Percentiles rank a stretch among this genome's conserved stretches.
phyloP scores from a whole-genome alignment of 176 grass and related monocot genomes.

The Oryza longistaminata region DNA sequence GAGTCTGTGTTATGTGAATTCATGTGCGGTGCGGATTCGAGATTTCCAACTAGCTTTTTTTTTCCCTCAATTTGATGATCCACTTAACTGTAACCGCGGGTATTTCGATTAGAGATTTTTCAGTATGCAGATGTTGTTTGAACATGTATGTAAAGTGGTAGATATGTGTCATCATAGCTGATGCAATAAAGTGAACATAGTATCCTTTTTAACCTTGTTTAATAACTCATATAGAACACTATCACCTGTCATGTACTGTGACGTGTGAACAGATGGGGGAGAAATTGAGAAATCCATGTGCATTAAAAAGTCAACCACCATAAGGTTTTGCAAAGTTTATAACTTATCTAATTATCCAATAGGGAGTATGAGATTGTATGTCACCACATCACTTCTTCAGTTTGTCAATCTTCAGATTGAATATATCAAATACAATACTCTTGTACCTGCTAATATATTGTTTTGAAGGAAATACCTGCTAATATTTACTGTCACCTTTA shows the following conservation, averaged over 20 bases:
- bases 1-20: not conserved
- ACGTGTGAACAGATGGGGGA: not conserved
- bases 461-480: not conserved
- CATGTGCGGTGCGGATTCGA: not conserved
- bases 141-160: not conserved
- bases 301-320: not conserved
- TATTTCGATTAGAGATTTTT: not conserved
- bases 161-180: not conserved
- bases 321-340: not conserved
- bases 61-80: not conserved
- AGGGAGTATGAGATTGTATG: not conserved
- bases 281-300: not conserved
- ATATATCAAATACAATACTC: not conserved
- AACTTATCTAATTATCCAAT: not conserved
- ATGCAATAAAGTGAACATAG: not conserved
- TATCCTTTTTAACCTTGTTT: not conserved
- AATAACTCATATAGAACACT: not conserved
- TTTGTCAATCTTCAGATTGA: not conserved
- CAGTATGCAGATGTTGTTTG: not conserved
- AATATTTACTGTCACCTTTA: conserved; percentile 4
- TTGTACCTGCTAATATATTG: not conserved
- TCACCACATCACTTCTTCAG: not conserved
- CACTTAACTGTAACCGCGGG: not conserved
- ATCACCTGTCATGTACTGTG: not conserved
- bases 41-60: no score